Conservation (phyloP, 805 yeast genomes). For the Cyberlindnera sargentensis region DNA sequence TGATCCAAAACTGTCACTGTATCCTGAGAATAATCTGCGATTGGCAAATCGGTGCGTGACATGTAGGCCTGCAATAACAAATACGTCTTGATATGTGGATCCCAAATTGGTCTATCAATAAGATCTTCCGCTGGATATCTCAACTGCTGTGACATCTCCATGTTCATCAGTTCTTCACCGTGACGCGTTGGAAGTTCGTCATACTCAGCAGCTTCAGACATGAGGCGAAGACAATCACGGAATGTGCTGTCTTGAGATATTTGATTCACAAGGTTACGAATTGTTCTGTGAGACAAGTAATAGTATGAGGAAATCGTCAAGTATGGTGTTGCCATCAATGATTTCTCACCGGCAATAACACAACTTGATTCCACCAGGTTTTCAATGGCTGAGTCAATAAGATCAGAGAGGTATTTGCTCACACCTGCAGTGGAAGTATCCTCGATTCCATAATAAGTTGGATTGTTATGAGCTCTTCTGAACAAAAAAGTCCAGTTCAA, state of each 20-base stretch:
- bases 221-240: conserved; percentile 81
- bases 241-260: conserved; percentile 40
- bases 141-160: conserved; percentile 66
- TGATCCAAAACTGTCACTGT: conserved; percentile 91
- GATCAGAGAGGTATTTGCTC: conserved; percentile 56
- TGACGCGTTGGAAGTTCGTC: conserved; percentile 70
- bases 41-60: conserved; percentile 80
- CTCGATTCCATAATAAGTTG: conserved; percentile 82
- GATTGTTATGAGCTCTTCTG: conserved; percentile 90
- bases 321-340: conserved; percentile 63
- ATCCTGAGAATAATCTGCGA: conserved; percentile 93
- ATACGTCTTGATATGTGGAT: conserved; percentile 78
- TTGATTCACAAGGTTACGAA: conserved; percentile 57
- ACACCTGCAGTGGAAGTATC: conserved; percentile 77
- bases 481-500: conserved; percentile 89
- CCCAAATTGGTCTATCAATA: conserved; percentile 60
- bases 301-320: conserved; percentile 84
- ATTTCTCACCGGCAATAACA: conserved; percentile 42
- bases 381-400: conserved; percentile 63
- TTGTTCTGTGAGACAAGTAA: conserved; percentile 85
- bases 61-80: conserved; percentile 84
- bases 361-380: conserved; percentile 71
- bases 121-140: conserved; percentile 70
- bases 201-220: conserved; percentile 82
- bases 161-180: conserved; percentile 62